Base-by-base conservation (phyloP, 768 basidiomycete genomes). In the Russula dissimulans region DNA sequence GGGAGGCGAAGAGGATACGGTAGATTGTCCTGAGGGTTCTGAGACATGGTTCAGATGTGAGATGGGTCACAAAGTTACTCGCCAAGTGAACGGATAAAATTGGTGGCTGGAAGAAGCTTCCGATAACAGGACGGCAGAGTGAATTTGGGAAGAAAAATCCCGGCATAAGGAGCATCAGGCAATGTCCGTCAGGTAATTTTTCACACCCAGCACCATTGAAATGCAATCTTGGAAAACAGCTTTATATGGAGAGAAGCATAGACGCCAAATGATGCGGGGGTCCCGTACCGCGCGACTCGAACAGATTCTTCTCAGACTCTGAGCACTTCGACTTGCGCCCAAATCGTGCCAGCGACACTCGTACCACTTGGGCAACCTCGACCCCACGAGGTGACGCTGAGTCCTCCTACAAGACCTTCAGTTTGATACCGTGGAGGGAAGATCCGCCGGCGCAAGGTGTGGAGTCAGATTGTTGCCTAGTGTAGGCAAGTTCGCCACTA, bases 1-100 rank as follows among this genome's bases (percentile, higher is more conserved):
- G 63, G 63, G 11, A 64, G 63, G 32, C 63, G 61, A 36, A 64
- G 61, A 44, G 63, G 63, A 36, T 64, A 64, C 11, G 60, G 11
- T 11, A 51, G 62, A 29, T 44, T 49, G 32, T 62, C 61, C 34
- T 62, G 44, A 48, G 56, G 51, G 18, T 57, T 47, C 17, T 61
- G 56, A 34, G 61, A 62, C 61, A 62, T 62, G 31, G 51, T 62
- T 15, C 34, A 29, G 31, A 53, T 29, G 29, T 36, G 32, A 57
- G 32, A 39, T 42, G 44, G 26, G 26, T 32, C 39, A 17, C 45
- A 29, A 31, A 36, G 58, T 8, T 32, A 18, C 32, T 44, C 17
- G 41, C 14, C 34, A 32, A 44, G 11, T 17, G 47, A 49, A 38
- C 8, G 34, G 47, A 43, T 60, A 48, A 39, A 49, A 61, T 17